A percentile compares a stretch with the other conserved stretches of the same genome.
phyloP scores from a whole-genome alignment of 441 rosid species.

The Corymbia citriodora region DNA sequence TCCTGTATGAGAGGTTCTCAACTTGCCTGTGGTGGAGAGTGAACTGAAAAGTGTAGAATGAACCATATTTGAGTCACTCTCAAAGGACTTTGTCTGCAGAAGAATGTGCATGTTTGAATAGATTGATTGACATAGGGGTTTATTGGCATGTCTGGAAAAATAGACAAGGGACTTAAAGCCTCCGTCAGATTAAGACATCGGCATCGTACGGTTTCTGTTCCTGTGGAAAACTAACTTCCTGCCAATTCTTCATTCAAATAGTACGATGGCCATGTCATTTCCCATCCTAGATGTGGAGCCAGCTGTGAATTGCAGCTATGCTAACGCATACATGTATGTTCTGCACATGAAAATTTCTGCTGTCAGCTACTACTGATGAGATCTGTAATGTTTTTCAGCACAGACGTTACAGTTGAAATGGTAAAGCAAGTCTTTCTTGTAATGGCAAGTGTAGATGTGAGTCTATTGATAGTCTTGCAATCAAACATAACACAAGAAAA shows the following conservation, averaged over 20 bases:
- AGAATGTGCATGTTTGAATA: background rate
- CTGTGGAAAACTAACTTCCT: background rate
- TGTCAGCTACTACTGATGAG: background rate
- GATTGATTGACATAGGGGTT: background rate
- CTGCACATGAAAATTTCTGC: background rate
- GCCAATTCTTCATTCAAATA: background rate
- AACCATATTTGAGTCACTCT: background rate
- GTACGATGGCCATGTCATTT: background rate
- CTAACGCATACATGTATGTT: background rate
- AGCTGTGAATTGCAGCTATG: background rate
- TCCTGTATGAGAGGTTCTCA: background rate
- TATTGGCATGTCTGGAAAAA: background rate
- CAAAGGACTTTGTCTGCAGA: background rate
- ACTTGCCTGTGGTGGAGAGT: background rate
- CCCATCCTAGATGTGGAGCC: background rate
- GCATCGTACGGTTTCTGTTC: background rate
- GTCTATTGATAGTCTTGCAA: background rate
- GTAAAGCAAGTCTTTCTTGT: background rate
- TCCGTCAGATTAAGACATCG: background rate
- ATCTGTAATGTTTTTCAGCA: background rate
- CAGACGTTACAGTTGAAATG: background rate
- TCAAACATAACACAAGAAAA: background rate
- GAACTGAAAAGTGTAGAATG: background rate
- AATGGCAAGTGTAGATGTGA: background rate
- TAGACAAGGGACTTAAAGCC: background rate